Evolutionary conservation across 2,329 filamentous ascomycete species (phyloP), one percentile per base, ranked within the genome.

Genomic region (Fonsecaea erecta): DNA sequence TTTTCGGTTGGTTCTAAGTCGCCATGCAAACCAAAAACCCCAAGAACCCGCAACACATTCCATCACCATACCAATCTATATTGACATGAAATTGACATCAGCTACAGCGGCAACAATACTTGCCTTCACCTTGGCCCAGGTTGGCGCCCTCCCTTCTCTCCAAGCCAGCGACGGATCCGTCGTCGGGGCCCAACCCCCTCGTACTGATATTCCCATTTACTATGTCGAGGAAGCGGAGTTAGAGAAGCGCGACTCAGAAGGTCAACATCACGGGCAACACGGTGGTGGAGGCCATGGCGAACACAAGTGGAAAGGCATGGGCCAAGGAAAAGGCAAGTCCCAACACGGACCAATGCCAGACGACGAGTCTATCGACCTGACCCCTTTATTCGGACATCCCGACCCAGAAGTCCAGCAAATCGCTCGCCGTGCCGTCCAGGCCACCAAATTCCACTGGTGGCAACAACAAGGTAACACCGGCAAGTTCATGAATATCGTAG

Each of bases 271-370:
- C 46, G 55, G 54, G 14, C 40, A 57, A 52, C n/a, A n/a, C 12
- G 32, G 30, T 24, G 60, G 40, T 16, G 12, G 21, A 24, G n/a
- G 16, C 16, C 43, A 58, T 40, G 52, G 43, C 30, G 34, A 34
- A 11, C 57, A 56, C 51, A 60, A 34, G 7, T 52, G 64, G 60
- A 55, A 60, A 43, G 60, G 54, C 9, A 55, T 52, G 43, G 43
- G 40, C 14, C 37, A 59, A n/a, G 59, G 59, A 2, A 54, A 34
- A 18, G 40, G 43, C 40, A 24, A 60, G 21, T 53, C 52, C 46
- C 43, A 65, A n/a, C 65, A 67, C 28, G 65, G 62, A 16, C 65
- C 65, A 30, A 64, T 64, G 58, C 53, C 65, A 8, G 61, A 53
- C 7, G 54, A 60, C 32, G 43, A 24, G 7, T 48, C 43, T 2